Percentiles rank a stretch among this genome's conserved stretches.
Conservation (phyloP, 768 basidiomycete species). For the Aureoboletus auriporus region DNA sequence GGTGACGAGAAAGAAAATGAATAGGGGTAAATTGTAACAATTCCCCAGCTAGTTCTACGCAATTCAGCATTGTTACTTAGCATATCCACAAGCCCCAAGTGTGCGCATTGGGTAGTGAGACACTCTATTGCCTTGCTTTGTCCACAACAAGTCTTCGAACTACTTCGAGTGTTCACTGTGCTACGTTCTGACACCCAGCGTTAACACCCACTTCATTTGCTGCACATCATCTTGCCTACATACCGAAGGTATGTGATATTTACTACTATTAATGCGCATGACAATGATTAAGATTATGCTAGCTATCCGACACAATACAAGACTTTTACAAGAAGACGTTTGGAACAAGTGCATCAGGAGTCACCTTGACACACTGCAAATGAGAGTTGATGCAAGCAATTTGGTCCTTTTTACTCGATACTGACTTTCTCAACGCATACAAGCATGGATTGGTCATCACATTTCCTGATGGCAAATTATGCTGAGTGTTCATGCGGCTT, state of each 20-base stretch:
- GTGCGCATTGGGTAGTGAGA: too few relatives aligned
- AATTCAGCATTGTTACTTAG: too few relatives aligned
- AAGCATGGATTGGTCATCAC: conserved; percentile 15
- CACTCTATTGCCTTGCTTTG: too few relatives aligned
- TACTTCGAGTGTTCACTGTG: too few relatives aligned
- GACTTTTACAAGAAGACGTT: conserved; percentile 6
- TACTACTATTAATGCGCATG: too few relatives aligned
- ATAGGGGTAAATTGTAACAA: too few relatives aligned
- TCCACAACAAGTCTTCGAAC: too few relatives aligned
- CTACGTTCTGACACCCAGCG: too few relatives aligned
- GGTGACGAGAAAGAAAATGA: too few relatives aligned
- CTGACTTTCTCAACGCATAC: background rate
- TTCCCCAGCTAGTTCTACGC: too few relatives aligned
- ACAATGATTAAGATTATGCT: too few relatives aligned
- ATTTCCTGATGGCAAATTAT: conserved; percentile 17
- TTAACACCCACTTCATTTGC: conserved; percentile 7
- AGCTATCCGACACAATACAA: conserved; percentile 6
- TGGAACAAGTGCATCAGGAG: background rate
- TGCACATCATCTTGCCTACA: conserved; percentile 20
- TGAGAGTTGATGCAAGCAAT: conserved; percentile 23
- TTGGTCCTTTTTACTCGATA: conserved; percentile 1
- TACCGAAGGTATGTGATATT: conserved; percentile 16
- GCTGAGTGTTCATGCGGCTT: conserved; percentile 9
- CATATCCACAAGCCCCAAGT: too few relatives aligned
- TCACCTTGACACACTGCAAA: conserved; percentile 13